Evolutionary conservation across 179 eudicot genomes (phyloP).

Genomic region (Vitellaria paradoxa): DNA sequence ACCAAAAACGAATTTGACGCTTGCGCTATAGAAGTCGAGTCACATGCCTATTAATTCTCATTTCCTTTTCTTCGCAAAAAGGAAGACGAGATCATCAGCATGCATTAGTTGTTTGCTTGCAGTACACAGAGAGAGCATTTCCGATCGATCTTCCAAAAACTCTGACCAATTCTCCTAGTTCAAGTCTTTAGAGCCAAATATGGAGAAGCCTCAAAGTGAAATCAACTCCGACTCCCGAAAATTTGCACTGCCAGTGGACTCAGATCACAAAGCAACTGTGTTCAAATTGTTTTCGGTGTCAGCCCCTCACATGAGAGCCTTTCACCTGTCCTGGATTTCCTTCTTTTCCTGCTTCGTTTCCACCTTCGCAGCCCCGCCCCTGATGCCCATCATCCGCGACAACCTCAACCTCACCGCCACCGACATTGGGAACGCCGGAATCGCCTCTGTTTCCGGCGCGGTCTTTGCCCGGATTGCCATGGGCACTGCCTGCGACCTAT

Average conservation of each 20-base stretch:
- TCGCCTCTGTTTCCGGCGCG: conserved; percentile 83
- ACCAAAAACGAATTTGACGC: too few species aligned
- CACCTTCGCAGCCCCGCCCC: conserved; percentile 81
- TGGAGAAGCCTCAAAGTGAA: too few species aligned
- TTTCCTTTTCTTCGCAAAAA: too few species aligned
- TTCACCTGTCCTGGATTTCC: conserved; percentile 26
- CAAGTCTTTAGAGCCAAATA: too few species aligned
- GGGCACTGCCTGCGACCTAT: conserved; percentile 81
- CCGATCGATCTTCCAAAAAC: too few species aligned
- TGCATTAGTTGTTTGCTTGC: too few species aligned
- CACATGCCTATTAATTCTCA: too few species aligned
- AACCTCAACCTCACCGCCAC: conserved; percentile 58
- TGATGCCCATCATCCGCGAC: conserved; percentile 74
- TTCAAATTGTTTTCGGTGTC: conserved; percentile 48
- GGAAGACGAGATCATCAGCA: too few species aligned
- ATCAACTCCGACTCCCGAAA: background rate
- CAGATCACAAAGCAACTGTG: conserved; percentile 64
- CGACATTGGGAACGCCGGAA: conserved; percentile 90
- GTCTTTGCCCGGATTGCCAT: conserved; percentile 66
- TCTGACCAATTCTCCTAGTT: too few species aligned
- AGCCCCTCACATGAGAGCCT: background rate
- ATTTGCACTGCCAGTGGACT: conserved; percentile 65
- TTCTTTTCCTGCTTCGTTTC: conserved; percentile 74
- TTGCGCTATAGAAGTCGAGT: too few species aligned
- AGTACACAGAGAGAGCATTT: too few species aligned